A percentile compares a stretch with the other conserved stretches of the same genome.
These are phyloP conservation scores for Perkinsus marinus DNA, from an alignment of 169 alveolate genomes.

Conservation along the genomic window DNA sequence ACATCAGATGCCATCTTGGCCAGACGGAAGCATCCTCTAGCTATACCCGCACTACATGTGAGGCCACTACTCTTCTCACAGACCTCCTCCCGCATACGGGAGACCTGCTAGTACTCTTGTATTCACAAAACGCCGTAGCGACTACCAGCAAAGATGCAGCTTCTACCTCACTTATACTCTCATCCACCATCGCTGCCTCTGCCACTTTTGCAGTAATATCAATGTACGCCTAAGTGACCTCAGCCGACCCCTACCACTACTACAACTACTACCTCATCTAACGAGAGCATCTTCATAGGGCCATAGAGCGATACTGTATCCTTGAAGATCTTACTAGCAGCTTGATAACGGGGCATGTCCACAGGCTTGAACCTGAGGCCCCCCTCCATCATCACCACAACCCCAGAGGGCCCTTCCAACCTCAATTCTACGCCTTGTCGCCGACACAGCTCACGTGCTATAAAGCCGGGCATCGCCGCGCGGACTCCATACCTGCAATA, in stretches of 20 bases:
- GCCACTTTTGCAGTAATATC: slow-evolving; percentile 27
- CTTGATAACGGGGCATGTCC: not conserved
- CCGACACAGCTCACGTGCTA: slow-evolving; percentile 45
- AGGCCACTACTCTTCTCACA: slow-evolving; percentile 33
- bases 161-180: slow-evolving; percentile 34
- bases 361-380: not conserved
- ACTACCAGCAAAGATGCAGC: not conserved
- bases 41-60: slow-evolving; percentile 63
- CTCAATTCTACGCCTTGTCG: not conserved
- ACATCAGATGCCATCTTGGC: slow-evolving; percentile 62
- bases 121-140: not conserved
- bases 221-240: slow-evolving; percentile 43
- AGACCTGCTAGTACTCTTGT: not conserved
- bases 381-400: not conserved
- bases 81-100: slow-evolving; percentile 41
- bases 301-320: not conserved
- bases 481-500: slow-evolving; percentile 34
- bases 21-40: slow-evolving; percentile 46
- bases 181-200: slow-evolving; percentile 36
- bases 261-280: slow-evolving; percentile 53
- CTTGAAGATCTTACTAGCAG: not conserved
- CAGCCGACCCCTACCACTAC: too few species aligned
- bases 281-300: not conserved
- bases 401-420: not conserved
- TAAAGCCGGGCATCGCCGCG: slow-evolving; percentile 59